Percentiles rank a stretch among this genome's conserved stretches.
Evolutionary conservation across 106 monocot species (phyloP).

Genomic region (Allium sativum): DNA sequence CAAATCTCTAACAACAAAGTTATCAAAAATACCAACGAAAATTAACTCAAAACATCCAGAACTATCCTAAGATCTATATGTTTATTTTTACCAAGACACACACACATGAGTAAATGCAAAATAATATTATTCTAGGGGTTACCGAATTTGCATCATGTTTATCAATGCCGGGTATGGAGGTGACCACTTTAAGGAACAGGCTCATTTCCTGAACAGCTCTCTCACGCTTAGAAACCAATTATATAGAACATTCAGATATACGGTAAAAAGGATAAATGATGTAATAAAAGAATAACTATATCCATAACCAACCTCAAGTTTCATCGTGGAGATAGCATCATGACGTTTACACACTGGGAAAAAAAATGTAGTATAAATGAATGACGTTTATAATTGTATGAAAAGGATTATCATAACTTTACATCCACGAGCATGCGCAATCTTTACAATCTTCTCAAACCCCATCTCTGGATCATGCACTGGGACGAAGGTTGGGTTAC

Average conservation of each 20-base stretch:
- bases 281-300: neutral
- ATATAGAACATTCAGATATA: slow-evolving; percentile 3
- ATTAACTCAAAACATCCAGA: too few species aligned
- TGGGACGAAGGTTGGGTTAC: slow-evolving; percentile 47
- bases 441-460: slow-evolving; percentile 76
- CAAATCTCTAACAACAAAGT: too few species aligned
- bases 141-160: slow-evolving; percentile 69
- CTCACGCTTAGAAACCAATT: slow-evolving; percentile 29
- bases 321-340: slow-evolving; percentile 55
- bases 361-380: neutral
- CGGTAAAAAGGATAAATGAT: neutral
- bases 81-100: too few species aligned
- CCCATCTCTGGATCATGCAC: slow-evolving; percentile 73
- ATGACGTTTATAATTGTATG: neutral
- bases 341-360: slow-evolving; percentile 50
- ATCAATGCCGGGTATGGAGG: slow-evolving; percentile 64
- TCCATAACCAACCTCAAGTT: slow-evolving; percentile 37
- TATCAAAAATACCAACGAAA: too few species aligned
- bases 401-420: neutral
- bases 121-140: neutral
- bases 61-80: too few species aligned
- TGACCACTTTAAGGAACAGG: slow-evolving; percentile 37
- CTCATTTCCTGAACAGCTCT: slow-evolving; percentile 47
- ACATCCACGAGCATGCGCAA: slow-evolving; percentile 68
- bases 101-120: neutral